Percentiles rank a stretch among this genome's conserved stretches.
phyloP scores from a whole-genome alignment of 345 rosid species.

The Eucalyptus regnans region DNA sequence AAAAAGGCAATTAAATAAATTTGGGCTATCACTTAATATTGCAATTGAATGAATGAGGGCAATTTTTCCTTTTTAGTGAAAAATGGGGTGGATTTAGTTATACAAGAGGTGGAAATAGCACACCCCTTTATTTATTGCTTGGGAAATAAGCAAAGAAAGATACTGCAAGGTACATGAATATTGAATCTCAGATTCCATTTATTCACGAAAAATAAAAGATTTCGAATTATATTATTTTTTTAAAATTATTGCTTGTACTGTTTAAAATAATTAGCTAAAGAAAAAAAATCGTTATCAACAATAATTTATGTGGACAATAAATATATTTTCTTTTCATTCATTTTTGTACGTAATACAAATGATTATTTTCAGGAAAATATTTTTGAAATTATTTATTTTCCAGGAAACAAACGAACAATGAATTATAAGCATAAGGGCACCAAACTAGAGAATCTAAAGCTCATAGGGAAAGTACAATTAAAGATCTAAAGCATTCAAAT shows the following conservation, averaged over 20 bases:
- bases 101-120: no score
- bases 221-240: background rate
- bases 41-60: no score
- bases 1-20: no score
- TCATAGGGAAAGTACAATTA: background rate
- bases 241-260: background rate
- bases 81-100: no score
- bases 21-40: no score
- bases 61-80: no score
- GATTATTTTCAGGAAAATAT: background rate
- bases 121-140: background rate
- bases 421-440: background rate
- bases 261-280: no score
- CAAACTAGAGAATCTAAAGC: background rate
- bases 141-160: background rate
- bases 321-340: background rate
- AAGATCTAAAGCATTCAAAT: background rate
- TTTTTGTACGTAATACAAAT: background rate
- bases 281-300: no score
- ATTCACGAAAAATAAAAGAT: no score
- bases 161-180: background rate
- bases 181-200: background rate
- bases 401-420: no score
- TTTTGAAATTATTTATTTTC: no score
- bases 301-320: no score